A percentile compares a stretch with the other conserved stretches of the same genome.
These are phyloP conservation scores for Priceomyces carsonii DNA, from an alignment of 805 yeast genomes.

Conservation along the genomic window DNA sequence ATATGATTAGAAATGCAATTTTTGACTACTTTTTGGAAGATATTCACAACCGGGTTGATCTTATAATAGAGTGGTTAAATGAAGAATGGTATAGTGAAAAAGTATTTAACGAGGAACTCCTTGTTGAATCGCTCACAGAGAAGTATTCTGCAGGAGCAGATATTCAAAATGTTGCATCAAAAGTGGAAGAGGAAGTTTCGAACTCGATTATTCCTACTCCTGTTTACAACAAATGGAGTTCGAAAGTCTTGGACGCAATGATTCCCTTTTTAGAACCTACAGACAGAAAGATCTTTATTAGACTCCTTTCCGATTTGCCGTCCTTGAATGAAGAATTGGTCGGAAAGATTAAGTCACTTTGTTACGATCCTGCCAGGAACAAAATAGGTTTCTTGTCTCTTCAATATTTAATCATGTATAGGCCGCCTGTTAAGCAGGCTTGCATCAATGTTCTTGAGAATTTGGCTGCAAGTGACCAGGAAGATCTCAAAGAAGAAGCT, in stretches of 20 bases:
- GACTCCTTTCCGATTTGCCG: slow-evolving; percentile 88
- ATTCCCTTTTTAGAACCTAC: slow-evolving; percentile 81
- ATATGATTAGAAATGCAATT: slow-evolving; percentile 66
- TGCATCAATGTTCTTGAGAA: slow-evolving; percentile 53
- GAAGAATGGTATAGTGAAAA: slow-evolving; percentile 87
- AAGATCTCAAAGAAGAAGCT: slow-evolving; percentile 51
- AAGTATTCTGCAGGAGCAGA: slow-evolving; percentile 15
- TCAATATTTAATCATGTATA: slow-evolving; percentile 80
- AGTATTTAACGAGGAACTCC: slow-evolving; percentile 36
- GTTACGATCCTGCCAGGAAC: slow-evolving; percentile 82
- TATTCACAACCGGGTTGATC: slow-evolving; percentile 68
- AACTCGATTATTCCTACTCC: slow-evolving; percentile 37
- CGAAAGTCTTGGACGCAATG: slow-evolving; percentile 69
- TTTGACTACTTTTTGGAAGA: slow-evolving; percentile 73
- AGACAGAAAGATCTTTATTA: slow-evolving; percentile 78
- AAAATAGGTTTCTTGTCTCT: slow-evolving; percentile 81
- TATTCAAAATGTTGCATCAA: slow-evolving; percentile 16
- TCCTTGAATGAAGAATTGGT: slow-evolving; percentile 64
- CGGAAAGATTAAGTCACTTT: slow-evolving; percentile 64
- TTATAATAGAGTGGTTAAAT: slow-evolving; percentile 87
- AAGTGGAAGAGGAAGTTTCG: slow-evolving; percentile 17
- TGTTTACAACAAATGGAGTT: slow-evolving; percentile 67
- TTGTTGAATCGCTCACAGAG: slow-evolving; percentile 16
- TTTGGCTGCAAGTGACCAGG: slow-evolving; percentile 46
- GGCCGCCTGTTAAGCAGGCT: slow-evolving; percentile 75